These are phyloP conservation scores for Wickerhamomyces alni DNA, from an alignment of 805 yeast species.

Conservation along the genomic window DNA sequence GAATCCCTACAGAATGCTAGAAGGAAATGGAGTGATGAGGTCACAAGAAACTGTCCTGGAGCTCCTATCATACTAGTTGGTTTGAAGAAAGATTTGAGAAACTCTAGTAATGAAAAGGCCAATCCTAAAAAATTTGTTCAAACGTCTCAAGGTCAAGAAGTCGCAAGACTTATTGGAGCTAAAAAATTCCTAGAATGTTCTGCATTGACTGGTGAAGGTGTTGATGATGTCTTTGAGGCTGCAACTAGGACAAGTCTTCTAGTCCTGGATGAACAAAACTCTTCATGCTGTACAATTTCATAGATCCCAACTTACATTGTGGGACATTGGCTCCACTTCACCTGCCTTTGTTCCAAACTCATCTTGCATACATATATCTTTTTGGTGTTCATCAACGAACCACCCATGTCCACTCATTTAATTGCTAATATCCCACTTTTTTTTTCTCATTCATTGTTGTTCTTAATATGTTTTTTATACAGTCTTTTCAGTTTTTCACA, in stretches of 20 bases:
- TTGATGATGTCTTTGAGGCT: constrained; percentile 86
- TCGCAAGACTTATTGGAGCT: constrained; percentile 78
- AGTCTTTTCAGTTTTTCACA: not conserved
- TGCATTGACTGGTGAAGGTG: constrained; percentile 90
- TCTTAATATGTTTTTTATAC: not conserved
- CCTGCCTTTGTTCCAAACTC: not conserved
- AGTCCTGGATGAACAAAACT: constrained; percentile 39
- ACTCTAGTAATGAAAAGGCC: constrained; percentile 29
- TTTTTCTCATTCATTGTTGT: not conserved
- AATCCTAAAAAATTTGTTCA: constrained; percentile 43
- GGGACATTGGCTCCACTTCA: not conserved
- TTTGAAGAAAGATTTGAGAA: constrained; percentile 73
- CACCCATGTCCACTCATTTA: constrained; percentile 4
- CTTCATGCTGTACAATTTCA: constrained; percentile 36
- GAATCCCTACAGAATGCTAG: constrained; percentile 82
- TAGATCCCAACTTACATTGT: not conserved
- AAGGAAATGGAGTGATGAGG: constrained; percentile 85
- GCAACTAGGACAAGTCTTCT: constrained; percentile 82
- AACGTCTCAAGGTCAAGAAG: constrained; percentile 50
- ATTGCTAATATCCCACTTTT: not conserved
- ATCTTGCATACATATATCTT: not conserved
- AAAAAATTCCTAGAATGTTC: constrained; percentile 81
- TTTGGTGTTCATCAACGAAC: constrained; percentile 1
- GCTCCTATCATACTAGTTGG: constrained; percentile 80
- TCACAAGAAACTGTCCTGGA: constrained; percentile 69